A percentile compares a stretch with the other conserved stretches of the same genome.
phyloP scores from a whole-genome alignment of 1,139 yeast species.

The Geotrichum reessii region DNA sequence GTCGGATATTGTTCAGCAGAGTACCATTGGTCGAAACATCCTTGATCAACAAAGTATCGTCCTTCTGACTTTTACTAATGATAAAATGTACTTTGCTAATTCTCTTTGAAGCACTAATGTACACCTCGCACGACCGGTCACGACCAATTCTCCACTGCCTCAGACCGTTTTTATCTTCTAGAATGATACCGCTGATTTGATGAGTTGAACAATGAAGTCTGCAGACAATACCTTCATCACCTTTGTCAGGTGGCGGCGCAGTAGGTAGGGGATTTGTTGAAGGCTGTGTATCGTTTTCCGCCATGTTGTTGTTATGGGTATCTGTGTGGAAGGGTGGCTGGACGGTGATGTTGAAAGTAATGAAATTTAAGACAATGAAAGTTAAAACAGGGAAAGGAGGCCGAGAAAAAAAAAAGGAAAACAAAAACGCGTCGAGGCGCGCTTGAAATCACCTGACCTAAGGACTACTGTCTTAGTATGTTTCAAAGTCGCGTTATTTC shows the following conservation, averaged over 20 bases:
- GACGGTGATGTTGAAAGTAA: not conserved
- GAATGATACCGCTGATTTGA: slow-evolving; percentile 12
- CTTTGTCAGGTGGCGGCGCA: not conserved
- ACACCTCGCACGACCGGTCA: slow-evolving; percentile 56
- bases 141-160: slow-evolving; percentile 87
- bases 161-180: slow-evolving; percentile 50
- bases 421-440: not conserved
- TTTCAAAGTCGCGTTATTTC: not conserved
- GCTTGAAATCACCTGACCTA: not conserved
- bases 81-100: slow-evolving; percentile 69
- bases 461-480: not conserved
- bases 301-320: not conserved
- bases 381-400: not conserved
- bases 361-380: not conserved
- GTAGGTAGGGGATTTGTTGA: not conserved
- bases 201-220: slow-evolving; percentile 17
- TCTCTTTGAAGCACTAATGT: slow-evolving; percentile 58
- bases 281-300: slow-evolving; percentile 1
- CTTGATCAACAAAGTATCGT: slow-evolving; percentile 24
- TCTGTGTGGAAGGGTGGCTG: not conserved
- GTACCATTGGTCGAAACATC: slow-evolving; percentile 75
- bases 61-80: slow-evolving; percentile 29
- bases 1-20: slow-evolving; percentile 63
- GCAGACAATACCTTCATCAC: slow-evolving; percentile 4
- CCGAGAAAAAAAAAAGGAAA: not conserved